Percentiles rank a stretch among this genome's conserved stretches.
Evolutionary conservation across 1,284 basidiomycete genomes (phyloP).

Genomic region (Ustilago trichophora): DNA sequence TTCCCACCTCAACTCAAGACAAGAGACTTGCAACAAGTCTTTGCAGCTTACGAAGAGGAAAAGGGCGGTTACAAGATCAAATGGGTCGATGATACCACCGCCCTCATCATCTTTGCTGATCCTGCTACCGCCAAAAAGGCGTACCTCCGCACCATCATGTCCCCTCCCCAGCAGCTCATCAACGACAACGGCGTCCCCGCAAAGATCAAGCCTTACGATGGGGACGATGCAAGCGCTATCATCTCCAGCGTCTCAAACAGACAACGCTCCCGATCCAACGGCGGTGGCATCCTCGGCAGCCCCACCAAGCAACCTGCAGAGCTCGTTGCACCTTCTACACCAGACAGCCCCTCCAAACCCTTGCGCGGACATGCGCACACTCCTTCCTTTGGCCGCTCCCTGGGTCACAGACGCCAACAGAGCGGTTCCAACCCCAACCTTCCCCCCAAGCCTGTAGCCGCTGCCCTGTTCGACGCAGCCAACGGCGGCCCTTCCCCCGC

Average conservation of each 20-base stretch:
- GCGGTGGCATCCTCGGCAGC: conserved; percentile 29
- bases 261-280: conserved; percentile 60
- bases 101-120: conserved; percentile 88
- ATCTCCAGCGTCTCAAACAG: conserved; percentile 83
- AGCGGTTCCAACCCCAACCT: conserved; percentile 54
- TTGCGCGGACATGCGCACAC: conserved; percentile 31
- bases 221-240: conserved; percentile 87
- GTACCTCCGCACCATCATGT: conserved; percentile 83
- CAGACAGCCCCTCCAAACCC: conserved; percentile 26
- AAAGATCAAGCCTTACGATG: conserved; percentile 86
- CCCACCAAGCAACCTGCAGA: conserved; percentile 41
- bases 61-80: conserved; percentile 97
- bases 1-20: conserved; percentile 97
- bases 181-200: conserved; percentile 68
- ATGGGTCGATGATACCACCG: conserved; percentile 96
- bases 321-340: conserved; percentile 17
- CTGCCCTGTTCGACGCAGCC: conserved; percentile 60
- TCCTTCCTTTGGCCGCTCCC: conserved; percentile 27
- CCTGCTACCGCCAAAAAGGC: conserved; percentile 81
- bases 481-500: conserved; percentile 60
- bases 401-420: conserved; percentile 51
- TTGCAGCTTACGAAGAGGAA: conserved; percentile 85
- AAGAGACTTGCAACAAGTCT: conserved; percentile 89
- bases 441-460: conserved; percentile 59
- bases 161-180: conserved; percentile 71